phyloP scores from a whole-genome alignment of 306 rosid species.

The Sphenostylis stenocarpa region DNA sequence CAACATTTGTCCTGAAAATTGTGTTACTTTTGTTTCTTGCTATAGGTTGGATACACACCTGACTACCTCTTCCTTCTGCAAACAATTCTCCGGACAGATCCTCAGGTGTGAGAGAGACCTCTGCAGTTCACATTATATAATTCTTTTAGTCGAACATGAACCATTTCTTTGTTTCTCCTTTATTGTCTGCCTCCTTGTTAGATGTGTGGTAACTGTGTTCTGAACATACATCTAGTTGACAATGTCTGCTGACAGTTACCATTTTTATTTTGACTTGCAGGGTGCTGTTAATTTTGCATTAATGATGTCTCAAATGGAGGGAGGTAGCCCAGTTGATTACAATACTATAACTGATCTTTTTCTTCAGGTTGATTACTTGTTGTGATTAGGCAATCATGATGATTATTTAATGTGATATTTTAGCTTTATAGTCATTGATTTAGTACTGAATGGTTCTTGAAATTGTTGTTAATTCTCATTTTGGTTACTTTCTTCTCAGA shows the following conservation, averaged over 20 bases:
- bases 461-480: slow-evolving; percentile 11
- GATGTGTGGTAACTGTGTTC: not conserved
- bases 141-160: slow-evolving; percentile 5
- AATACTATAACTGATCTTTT: slow-evolving; percentile 97
- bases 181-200: slow-evolving; percentile 7
- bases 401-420: slow-evolving; percentile 8
- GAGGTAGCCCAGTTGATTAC: slow-evolving; percentile 99
- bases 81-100: slow-evolving; percentile 96
- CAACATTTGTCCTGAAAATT: slow-evolving; percentile 34
- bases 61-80: slow-evolving; percentile 97
- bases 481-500: slow-evolving; percentile 49
- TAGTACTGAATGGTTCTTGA: not conserved
- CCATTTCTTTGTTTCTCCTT: slow-evolving; percentile 12
- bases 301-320: slow-evolving; percentile 99
- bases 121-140: slow-evolving; percentile 10
- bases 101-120: slow-evolving; percentile 67
- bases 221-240: slow-evolving; percentile 1
- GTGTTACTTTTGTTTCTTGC: slow-evolving; percentile 40
- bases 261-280: slow-evolving; percentile 48
- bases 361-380: slow-evolving; percentile 76
- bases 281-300: slow-evolving; percentile 99
- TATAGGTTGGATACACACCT: slow-evolving; percentile 95
- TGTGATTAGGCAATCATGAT: slow-evolving; percentile 19
- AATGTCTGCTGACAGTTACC: slow-evolving; percentile 7
- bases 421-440: slow-evolving; percentile 12